Evolutionary conservation across 768 basidiomycete genomes (phyloP), one percentile per base, ranked within the genome.

Genomic region (Kwoniella sp.): DNA sequence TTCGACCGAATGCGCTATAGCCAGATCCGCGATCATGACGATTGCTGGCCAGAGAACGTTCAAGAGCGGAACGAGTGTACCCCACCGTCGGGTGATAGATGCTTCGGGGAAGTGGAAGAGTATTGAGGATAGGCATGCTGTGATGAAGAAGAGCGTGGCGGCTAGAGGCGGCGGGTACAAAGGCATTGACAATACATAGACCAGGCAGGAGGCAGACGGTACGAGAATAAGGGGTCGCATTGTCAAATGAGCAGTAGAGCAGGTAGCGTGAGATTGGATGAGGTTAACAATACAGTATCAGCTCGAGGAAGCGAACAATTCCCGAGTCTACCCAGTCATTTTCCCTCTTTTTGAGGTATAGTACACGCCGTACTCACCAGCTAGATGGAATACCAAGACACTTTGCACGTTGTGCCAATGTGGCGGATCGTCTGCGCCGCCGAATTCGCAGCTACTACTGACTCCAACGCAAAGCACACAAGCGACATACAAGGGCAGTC

Each of bases 51-150:
- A 37, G 26, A 69, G 20, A 2, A 38, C 34, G 47, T 26, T 38
- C 22, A 54, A 15, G 7, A 57, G 31, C 7, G 68, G 64, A 15
- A 69, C 13, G 4, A 68, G 22, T 1, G 61, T 58, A 13, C 54
- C 41, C 22, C 30, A 57, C 31, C 61, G 28, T 29, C 38, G 59
- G 13, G 41, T 61, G 30, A 15, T 25, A 4, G 2, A 25, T 12
- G 29, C 29, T 25, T 50, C 48, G 4, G 68, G 68, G 51, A 63
- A 69, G 25, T 28, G 45, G 50, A 65, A 61, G 5, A 69, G 55
- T 12, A 54, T 17, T 22, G 29, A 61, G 22, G 51, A 55, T 7
- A 37, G 29, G 25, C 30, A 26, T 17, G 58, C 52, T 9, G 58
- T 47, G 26, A 62, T 20, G 41, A 66, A 55, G 48, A 65, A 61